These are phyloP conservation scores for Colletotrichum cuscutae DNA, from an alignment of 2,329 filamentous ascomycete genomes.

Conservation along the genomic window DNA sequence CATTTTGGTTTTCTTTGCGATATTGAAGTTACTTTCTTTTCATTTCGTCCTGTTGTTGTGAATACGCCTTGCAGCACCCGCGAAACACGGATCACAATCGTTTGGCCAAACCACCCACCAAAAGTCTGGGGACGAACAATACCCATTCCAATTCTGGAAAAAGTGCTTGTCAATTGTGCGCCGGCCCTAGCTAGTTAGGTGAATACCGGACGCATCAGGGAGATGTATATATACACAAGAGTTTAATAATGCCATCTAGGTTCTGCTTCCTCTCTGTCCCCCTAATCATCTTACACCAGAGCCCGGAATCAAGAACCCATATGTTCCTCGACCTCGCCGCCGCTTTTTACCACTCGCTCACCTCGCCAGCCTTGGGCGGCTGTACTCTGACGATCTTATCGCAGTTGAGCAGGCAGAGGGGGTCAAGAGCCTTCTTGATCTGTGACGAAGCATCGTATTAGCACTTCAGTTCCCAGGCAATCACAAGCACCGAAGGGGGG, in stretches of 20 bases:
- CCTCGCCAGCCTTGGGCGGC: conserved; percentile 60
- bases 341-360: conserved; percentile 53
- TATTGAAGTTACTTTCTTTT: not conserved
- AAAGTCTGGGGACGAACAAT: not conserved
- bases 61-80: not conserved
- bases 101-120: too few relatives aligned
- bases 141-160: not conserved
- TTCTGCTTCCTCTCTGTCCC: not conserved
- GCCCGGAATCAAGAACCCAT: not conserved
- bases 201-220: not conserved
- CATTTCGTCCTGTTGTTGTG: not conserved
- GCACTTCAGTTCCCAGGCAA: not conserved
- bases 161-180: not conserved
- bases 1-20: not conserved
- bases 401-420: conserved; percentile 74
- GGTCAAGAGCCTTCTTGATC: conserved; percentile 86
- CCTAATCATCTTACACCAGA: conserved; percentile 12
- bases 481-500: not conserved
- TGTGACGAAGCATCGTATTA: conserved; percentile 50
- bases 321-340: too few relatives aligned
- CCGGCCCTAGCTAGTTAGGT: not conserved
- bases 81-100: not conserved
- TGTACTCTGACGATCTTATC: conserved; percentile 76
- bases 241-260: not conserved
- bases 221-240: not conserved